Conservation (phyloP, 306 rosid genomes). For the Elaeagnus macrophylla region DNA sequence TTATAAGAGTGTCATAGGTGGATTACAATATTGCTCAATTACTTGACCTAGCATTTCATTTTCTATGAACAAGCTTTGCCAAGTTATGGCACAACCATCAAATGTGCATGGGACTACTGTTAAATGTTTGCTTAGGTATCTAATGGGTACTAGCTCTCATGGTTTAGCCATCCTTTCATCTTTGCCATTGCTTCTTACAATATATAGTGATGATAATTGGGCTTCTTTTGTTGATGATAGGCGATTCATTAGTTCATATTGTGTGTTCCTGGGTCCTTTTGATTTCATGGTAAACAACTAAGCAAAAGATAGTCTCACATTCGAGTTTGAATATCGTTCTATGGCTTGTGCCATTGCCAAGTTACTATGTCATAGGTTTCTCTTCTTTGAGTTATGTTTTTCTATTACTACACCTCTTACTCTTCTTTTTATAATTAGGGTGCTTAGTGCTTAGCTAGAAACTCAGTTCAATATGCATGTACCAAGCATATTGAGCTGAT, state of each 20-base stretch:
- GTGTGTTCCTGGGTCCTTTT: neutral
- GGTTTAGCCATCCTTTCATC: no score
- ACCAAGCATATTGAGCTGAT: neutral
- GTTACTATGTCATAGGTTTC: neutral
- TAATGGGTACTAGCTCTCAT: no score
- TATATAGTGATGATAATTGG: neutral
- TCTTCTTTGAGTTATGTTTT: neutral
- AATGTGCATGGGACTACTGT: no score
- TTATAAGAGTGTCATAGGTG: no score
- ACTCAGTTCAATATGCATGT: neutral
- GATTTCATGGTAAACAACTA: neutral
- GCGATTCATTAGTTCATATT: neutral
- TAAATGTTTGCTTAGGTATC: no score
- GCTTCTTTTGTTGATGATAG: neutral
- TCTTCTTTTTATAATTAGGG: neutral
- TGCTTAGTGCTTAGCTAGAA: neutral
- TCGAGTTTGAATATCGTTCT: neutral
- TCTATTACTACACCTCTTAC: neutral
- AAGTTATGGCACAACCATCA: no score
- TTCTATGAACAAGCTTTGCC: no score
- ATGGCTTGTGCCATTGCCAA: neutral
- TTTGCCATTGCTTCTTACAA: no score
- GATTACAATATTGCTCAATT: no score
- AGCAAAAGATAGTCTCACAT: neutral
- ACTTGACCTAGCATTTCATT: no score